These are phyloP conservation scores for Discostella stelligeroides DNA, from an alignment of 108 stramenopile species.

Conservation along the genomic window DNA sequence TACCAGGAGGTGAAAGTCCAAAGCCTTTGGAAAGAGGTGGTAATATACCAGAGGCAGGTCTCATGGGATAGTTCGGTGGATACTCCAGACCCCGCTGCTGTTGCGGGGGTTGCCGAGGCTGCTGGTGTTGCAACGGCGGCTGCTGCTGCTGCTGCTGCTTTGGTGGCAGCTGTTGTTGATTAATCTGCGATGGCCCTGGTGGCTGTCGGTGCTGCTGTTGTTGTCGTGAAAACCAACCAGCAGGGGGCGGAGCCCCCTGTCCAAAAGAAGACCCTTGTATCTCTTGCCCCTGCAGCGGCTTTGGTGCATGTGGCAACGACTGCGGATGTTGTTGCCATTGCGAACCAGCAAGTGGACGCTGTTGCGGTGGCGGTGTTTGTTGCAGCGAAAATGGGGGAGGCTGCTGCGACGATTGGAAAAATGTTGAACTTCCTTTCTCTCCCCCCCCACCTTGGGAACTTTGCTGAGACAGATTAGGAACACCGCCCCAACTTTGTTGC, in stretches of 20 bases:
- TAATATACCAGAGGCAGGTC: constrained; percentile 36
- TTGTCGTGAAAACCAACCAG: constrained; percentile 11
- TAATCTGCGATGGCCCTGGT: constrained; percentile 10
- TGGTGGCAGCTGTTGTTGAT: constrained; percentile 5
- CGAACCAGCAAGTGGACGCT: background rate
- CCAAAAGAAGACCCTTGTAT: background rate
- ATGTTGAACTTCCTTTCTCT: background rate
- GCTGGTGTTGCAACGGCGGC: background rate
- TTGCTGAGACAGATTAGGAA: background rate
- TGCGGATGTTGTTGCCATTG: constrained; percentile 9
- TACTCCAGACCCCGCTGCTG: constrained; percentile 13
- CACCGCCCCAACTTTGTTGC: background rate
- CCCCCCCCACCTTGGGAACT: background rate
- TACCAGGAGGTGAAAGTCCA: background rate
- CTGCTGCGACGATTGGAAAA: background rate
- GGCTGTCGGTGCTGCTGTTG: constrained; percentile 30
- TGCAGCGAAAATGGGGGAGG: background rate
- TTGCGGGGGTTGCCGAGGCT: constrained; percentile 14
- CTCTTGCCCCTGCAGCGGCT: constrained; percentile 3
- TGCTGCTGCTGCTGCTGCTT: constrained; percentile 14
- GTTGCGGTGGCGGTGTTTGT: background rate
- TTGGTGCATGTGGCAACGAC: background rate
- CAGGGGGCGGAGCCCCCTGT: constrained; percentile 1
- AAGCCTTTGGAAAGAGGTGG: constrained; percentile 5
- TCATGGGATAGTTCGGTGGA: constrained; percentile 22